Conservation (phyloP, 2,329 filamentous ascomycete genomes). For the Monosporascus sp. region DNA sequence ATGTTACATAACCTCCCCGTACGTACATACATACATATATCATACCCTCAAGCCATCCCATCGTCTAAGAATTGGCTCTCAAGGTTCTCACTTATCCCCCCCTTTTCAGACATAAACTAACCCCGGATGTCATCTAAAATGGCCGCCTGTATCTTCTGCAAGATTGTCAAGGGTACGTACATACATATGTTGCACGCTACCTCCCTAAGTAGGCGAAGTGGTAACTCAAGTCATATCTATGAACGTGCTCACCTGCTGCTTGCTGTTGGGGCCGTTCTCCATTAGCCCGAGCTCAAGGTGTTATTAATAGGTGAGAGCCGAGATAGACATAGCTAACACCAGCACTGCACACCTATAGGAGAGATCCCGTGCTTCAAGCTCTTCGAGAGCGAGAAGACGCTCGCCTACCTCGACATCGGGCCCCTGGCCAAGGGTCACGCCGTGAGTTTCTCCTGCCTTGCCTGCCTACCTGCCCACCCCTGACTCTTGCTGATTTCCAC, state of each 20-base stretch:
- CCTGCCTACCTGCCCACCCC: not conserved
- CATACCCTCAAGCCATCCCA: not conserved
- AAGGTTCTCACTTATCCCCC: not conserved
- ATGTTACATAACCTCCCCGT: slow-evolving; percentile 6
- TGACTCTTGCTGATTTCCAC: not conserved
- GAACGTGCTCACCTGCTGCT: too few species aligned
- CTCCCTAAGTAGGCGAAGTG: not conserved
- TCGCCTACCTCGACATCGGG: slow-evolving; percentile 95
- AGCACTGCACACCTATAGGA: slow-evolving; percentile 46
- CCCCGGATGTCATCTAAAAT: slow-evolving; percentile 35
- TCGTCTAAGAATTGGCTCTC: not conserved
- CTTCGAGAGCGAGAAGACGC: slow-evolving; percentile 86
- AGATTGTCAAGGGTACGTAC: slow-evolving; percentile 80
- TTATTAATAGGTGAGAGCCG: too few species aligned
- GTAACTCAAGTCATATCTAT: not conserved
- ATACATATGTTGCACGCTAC: not conserved
- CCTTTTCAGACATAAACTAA: slow-evolving; percentile 4
- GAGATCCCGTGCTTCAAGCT: slow-evolving; percentile 97
- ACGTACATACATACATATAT: not conserved
- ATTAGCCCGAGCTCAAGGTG: too few species aligned
- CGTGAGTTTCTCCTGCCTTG: slow-evolving; percentile 45
- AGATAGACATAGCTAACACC: not conserved
- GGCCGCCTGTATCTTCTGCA: slow-evolving; percentile 91
- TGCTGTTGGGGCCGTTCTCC: not conserved
- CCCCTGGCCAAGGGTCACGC: slow-evolving; percentile 85